Evolutionary conservation across 176 grass and related monocot species (phyloP).

Genomic region (Coix lacrymajobi): DNA sequence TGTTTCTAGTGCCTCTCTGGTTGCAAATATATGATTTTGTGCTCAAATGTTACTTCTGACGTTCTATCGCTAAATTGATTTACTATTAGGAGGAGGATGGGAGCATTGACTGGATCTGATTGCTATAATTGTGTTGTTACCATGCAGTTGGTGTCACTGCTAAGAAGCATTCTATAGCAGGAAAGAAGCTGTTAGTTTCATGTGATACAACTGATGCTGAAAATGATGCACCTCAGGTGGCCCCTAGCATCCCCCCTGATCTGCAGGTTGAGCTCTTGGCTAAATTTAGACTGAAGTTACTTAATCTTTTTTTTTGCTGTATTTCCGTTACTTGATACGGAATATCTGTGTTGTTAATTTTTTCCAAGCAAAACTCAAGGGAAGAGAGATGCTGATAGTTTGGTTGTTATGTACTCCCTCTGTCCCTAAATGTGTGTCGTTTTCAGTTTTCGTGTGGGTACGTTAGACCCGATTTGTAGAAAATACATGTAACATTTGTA

Average conservation of each 20-base stretch:
- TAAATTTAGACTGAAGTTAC: neutral
- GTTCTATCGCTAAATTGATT: neutral
- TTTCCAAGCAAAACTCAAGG: neutral
- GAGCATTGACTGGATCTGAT: constrained; percentile 2
- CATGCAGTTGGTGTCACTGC: constrained; percentile 21
- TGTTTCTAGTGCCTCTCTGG: neutral
- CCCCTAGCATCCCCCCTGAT: constrained; percentile 3
- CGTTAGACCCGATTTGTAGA: no score
- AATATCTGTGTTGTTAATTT: neutral
- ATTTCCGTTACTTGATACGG: neutral
- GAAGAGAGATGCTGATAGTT: neutral
- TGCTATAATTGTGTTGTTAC: neutral
- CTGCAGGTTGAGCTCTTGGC: constrained; percentile 27
- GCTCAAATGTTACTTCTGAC: neutral
- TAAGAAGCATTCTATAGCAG: constrained; percentile 31
- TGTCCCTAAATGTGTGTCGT: no score
- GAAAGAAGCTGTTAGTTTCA: constrained; percentile 25
- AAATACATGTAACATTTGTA: no score
- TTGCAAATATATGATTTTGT: neutral
- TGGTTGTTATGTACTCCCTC: neutral
- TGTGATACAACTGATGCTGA: constrained; percentile 19
- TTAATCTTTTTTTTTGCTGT: neutral
- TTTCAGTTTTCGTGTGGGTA: no score
- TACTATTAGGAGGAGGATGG: neutral
- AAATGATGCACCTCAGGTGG: constrained; percentile 25